Percentiles rank a stretch among this genome's conserved stretches.
phyloP scores from a whole-genome alignment of 73 alveolate species.

The Paramecium biaurelia region DNA sequence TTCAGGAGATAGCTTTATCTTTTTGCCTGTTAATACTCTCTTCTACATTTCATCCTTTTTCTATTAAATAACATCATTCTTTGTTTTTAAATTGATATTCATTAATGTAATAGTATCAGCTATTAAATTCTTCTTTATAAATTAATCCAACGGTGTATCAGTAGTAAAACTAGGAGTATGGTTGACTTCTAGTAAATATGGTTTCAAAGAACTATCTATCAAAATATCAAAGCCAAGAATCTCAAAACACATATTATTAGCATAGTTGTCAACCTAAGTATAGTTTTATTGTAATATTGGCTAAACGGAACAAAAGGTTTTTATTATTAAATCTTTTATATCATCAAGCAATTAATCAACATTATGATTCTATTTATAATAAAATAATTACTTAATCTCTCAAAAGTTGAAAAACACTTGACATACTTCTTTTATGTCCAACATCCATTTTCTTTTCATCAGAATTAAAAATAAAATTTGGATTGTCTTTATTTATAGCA shows the following conservation, averaged over 20 bases:
- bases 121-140: conserved; percentile 73
- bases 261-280: conserved; percentile 74
- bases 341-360: conserved; percentile 64
- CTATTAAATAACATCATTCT: conserved; percentile 50
- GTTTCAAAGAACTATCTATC: conserved; percentile 78
- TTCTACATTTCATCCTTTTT: conserved; percentile 49
- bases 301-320: conserved; percentile 78
- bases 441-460: conserved; percentile 81
- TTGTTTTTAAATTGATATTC: conserved; percentile 63
- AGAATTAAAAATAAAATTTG: conserved; percentile 73
- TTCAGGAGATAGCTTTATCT: background rate
- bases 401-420: conserved; percentile 6
- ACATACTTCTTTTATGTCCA: conserved; percentile 85
- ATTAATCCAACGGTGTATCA: conserved; percentile 80
- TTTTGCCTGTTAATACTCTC: conserved; percentile 38
- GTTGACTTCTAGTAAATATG: conserved; percentile 92
- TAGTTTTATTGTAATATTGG: conserved; percentile 78
- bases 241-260: conserved; percentile 85
- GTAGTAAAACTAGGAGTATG: conserved; percentile 85
- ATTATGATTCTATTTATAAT: conserved; percentile 63
- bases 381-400: background rate
- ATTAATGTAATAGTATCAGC: conserved; percentile 71
- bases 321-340: conserved; percentile 87
- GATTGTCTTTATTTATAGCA: conserved; percentile 84
- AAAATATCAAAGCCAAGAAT: conserved; percentile 92